phyloP scores from a whole-genome alignment of 306 rosid species.

The Prunus fruticosa region DNA sequence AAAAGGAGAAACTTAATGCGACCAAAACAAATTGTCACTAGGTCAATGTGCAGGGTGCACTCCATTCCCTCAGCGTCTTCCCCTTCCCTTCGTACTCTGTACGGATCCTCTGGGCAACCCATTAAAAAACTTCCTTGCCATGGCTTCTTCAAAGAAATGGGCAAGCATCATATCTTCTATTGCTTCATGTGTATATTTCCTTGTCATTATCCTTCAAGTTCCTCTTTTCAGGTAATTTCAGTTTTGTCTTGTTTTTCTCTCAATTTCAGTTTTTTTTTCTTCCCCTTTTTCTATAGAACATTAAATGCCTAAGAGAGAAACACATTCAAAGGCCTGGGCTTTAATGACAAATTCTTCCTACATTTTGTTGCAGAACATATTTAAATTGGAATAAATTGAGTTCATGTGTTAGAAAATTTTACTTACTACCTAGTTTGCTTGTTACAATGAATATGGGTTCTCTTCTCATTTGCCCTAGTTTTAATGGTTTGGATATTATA shows the following conservation, averaged over 20 bases:
- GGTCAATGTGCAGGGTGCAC: background rate
- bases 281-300: background rate
- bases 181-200: constrained; percentile 56
- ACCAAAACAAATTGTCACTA: too few relatives aligned
- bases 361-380: too few relatives aligned
- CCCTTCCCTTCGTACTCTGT: background rate
- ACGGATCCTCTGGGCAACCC: background rate
- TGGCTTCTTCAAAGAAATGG: constrained; percentile 75
- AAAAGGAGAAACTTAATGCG: too few relatives aligned
- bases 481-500: background rate
- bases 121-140: constrained; percentile 17
- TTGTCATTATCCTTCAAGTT: constrained; percentile 67
- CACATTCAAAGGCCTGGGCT: too few relatives aligned
- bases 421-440: too few relatives aligned
- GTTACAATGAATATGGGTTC: too few relatives aligned
- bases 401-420: background rate
- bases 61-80: background rate
- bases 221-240: constrained; percentile 81
- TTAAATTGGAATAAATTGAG: background rate
- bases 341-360: too few relatives aligned
- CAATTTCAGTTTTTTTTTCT: background rate
- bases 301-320: background rate
- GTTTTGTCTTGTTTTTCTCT: background rate
- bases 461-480: background rate
- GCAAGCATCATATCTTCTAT: constrained; percentile 45